phyloP scores from a whole-genome alignment of 2,329 filamentous ascomycete genomes.

The Fusarium illudens region DNA sequence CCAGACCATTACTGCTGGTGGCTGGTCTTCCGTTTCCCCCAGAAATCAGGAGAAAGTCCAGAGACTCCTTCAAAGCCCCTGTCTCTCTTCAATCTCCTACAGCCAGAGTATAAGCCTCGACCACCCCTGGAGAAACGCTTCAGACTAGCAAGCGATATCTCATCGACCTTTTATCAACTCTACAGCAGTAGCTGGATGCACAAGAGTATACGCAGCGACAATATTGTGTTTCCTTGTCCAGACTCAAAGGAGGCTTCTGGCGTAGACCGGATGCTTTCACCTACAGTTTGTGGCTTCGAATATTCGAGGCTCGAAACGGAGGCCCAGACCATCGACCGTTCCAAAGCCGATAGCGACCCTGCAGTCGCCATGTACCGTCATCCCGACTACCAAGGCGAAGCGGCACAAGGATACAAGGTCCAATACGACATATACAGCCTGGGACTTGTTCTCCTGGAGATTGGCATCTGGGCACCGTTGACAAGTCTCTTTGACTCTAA shows the following conservation, averaged over 20 bases:
- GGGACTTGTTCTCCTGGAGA: conserved; percentile 1
- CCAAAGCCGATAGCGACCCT: background rate
- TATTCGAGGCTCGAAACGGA: conserved; percentile 1
- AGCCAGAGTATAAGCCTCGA: background rate
- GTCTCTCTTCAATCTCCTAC: background rate
- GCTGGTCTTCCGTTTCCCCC: background rate
- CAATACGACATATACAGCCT: conserved; percentile 5
- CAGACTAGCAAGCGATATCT: background rate
- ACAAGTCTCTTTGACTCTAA: conserved; percentile 4
- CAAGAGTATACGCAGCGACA: background rate
- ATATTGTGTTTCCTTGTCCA: background rate
- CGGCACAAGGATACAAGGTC: background rate
- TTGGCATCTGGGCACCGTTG: background rate
- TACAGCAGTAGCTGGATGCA: conserved; percentile 8
- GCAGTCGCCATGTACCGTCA: background rate
- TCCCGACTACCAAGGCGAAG: background rate
- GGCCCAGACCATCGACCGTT: background rate
- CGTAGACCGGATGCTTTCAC: background rate
- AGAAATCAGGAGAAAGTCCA: too few relatives aligned
- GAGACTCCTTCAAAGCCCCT: background rate
- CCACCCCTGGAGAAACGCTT: background rate
- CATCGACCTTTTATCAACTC: background rate
- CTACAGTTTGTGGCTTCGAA: background rate
- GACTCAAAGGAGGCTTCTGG: too few relatives aligned
- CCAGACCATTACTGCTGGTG: background rate